These are phyloP conservation scores for Clohesyomyces aquaticus DNA, from an alignment of 495 filamentous ascomycete species.

Conservation along the genomic window DNA sequence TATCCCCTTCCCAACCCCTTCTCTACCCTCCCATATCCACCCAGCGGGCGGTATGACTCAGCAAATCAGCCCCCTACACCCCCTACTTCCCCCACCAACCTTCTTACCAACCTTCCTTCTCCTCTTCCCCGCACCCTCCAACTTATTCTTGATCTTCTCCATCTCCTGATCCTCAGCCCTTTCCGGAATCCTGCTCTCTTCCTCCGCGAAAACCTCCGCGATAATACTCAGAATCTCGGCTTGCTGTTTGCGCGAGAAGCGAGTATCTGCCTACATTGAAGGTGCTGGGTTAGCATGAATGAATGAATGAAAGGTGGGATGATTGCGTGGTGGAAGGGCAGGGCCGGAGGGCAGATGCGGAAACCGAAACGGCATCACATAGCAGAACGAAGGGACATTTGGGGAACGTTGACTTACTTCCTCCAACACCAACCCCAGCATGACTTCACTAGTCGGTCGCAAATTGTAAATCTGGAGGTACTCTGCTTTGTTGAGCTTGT, in stretches of 20 bases:
- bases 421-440: constrained; percentile 32
- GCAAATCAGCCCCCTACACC: background rate
- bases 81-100: constrained; percentile 2
- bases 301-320: background rate
- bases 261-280: constrained; percentile 1
- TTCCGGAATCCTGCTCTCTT: constrained; percentile 13
- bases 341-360: background rate
- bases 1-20: no score
- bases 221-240: constrained; percentile 20
- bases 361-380: no score
- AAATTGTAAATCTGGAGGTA: constrained; percentile 38
- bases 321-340: background rate
- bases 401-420: constrained; percentile 47
- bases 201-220: constrained; percentile 10
- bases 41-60: no score
- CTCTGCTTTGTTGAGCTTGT: constrained; percentile 33
- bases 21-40: background rate
- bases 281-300: background rate
- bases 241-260: constrained; percentile 14
- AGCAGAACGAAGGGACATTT: background rate
- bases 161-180: constrained; percentile 25
- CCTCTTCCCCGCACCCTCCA: constrained; percentile 22
- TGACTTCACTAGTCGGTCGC: constrained; percentile 9
- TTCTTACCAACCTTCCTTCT: background rate
- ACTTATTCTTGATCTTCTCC: constrained; percentile 25